Conservation (phyloP, 768 basidiomycete genomes). For the Boletus pseudopeckii region DNA sequence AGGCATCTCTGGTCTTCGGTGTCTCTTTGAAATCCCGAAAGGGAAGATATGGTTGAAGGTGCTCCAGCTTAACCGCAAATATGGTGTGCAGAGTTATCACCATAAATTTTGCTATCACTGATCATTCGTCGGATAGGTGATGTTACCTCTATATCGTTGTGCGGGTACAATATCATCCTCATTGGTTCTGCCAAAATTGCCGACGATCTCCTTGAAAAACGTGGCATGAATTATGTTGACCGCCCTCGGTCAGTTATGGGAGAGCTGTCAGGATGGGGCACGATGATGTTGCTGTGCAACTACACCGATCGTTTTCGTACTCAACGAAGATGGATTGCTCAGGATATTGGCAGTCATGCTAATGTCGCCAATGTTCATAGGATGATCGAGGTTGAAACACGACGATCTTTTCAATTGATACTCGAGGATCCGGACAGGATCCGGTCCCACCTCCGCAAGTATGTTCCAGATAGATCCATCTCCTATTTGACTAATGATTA, state of each 20-base stretch:
- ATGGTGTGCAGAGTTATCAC: conserved; percentile 4
- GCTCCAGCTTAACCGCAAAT: conserved; percentile 1
- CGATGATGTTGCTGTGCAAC: conserved; percentile 11
- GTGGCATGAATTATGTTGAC: conserved; percentile 40
- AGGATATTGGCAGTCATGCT: conserved; percentile 12
- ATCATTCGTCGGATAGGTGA: conserved; percentile 3
- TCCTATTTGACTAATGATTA: not conserved
- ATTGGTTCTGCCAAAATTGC: conserved; percentile 41
- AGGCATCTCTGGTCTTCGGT: conserved; percentile 6
- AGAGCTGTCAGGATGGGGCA: conserved; percentile 17
- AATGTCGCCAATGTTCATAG: conserved; percentile 8
- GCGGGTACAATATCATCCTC: conserved; percentile 36
- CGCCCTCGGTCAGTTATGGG: conserved; percentile 18
- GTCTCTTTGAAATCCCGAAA: conserved; percentile 1
- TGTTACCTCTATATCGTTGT: conserved; percentile 6
- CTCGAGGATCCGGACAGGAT: conserved; percentile 7
- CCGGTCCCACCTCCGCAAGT: conserved; percentile 16
- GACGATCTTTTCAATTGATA: conserved; percentile 7
- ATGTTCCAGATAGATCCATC: not conserved
- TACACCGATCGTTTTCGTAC: conserved; percentile 7
- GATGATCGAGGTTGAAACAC: conserved; percentile 20
- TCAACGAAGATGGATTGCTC: conserved; percentile 14
- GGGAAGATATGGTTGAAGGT: conserved; percentile 10
- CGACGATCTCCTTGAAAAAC: conserved; percentile 44
- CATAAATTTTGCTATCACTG: not conserved